Evolutionary conservation across 2,329 filamentous ascomycete genomes (phyloP).

Genomic region (Teratosphaeria zuluensis): DNA sequence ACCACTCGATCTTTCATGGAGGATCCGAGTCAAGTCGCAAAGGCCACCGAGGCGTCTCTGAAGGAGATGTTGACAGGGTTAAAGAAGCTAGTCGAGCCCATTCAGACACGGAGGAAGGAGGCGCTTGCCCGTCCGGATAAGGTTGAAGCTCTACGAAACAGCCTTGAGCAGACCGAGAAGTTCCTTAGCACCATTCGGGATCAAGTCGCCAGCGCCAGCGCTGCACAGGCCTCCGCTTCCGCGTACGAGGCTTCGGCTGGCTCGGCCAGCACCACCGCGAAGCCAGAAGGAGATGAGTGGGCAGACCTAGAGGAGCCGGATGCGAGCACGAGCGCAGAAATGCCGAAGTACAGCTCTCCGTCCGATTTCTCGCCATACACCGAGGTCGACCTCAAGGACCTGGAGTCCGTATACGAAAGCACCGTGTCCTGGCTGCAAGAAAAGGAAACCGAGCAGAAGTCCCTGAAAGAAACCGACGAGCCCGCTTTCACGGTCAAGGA

Average conservation of each 20-base stretch:
- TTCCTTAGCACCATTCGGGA: constrained; percentile 61
- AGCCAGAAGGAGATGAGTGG: constrained; percentile 40
- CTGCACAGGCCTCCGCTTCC: constrained; percentile 9
- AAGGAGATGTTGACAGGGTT: constrained; percentile 68
- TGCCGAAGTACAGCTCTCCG: constrained; percentile 27
- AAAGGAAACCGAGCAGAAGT: constrained; percentile 60
- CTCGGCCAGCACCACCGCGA: constrained; percentile 11
- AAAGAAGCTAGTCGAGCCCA: constrained; percentile 65
- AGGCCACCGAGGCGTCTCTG: constrained; percentile 66
- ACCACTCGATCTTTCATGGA: constrained; percentile 84
- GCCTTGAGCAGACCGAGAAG: constrained; percentile 61
- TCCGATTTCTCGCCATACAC: constrained; percentile 60
- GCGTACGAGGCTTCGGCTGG: constrained; percentile 37
- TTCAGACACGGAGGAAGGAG: constrained; percentile 68
- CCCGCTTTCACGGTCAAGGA: constrained; percentile 67
- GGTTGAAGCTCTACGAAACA: constrained; percentile 56
- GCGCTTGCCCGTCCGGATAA: constrained; percentile 59
- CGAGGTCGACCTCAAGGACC: constrained; percentile 57
- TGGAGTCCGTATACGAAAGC: constrained; percentile 54
- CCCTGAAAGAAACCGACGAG: constrained; percentile 60
- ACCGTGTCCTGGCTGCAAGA: constrained; percentile 59
- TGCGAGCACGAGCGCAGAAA: constrained; percentile 28
- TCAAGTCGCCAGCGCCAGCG: constrained; percentile 54
- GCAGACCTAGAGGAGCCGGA: constrained; percentile 72
- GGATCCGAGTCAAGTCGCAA: constrained; percentile 56